Evolutionary conservation across 2,329 filamentous ascomycete species (phyloP).

Genomic region (Kalaharituber pfeilii): DNA sequence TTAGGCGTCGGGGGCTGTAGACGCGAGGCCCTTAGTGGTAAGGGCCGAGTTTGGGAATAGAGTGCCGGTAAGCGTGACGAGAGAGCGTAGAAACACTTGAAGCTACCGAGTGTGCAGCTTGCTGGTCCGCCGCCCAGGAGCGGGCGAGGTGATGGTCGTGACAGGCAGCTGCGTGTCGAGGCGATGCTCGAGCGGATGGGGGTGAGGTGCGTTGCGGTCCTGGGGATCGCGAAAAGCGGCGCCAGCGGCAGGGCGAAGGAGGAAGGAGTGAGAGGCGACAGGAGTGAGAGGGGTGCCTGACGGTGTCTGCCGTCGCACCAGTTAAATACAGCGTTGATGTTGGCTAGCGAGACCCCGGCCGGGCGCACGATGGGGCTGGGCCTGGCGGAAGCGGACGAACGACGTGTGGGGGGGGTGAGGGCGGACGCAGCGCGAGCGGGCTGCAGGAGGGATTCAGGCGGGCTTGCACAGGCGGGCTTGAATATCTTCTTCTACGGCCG

Average conservation of each 20-base stretch:
- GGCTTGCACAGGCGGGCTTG: too few relatives aligned
- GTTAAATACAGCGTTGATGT: not conserved
- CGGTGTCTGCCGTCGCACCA: not conserved
- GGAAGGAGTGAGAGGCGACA: not conserved
- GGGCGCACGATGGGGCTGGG: not conserved
- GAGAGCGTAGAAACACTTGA: slow-evolving; percentile 7
- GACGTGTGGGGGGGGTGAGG: too few relatives aligned
- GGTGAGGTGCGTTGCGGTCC: not conserved
- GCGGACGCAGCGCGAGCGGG: too few relatives aligned
- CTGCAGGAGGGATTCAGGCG: too few relatives aligned
- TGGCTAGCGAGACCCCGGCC: not conserved
- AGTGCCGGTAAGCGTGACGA: slow-evolving; percentile 16
- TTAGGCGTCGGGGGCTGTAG: slow-evolving; percentile 30
- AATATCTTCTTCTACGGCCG: too few relatives aligned
- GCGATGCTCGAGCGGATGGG: not conserved
- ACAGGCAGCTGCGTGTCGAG: not conserved
- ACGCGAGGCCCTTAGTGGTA: slow-evolving; percentile 30
- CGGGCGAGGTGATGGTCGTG: not conserved
- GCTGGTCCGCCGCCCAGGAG: not conserved
- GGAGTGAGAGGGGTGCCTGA: not conserved
- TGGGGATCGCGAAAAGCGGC: not conserved
- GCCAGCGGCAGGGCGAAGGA: not conserved
- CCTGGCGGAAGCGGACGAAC: too few relatives aligned
- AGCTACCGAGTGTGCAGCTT: not conserved
- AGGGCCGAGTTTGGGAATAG: slow-evolving; percentile 12